Evolutionary conservation across 164 flowering plant species (phyloP), one percentile per base, ranked within the genome.

Genomic region (Vitis amurensis): DNA sequence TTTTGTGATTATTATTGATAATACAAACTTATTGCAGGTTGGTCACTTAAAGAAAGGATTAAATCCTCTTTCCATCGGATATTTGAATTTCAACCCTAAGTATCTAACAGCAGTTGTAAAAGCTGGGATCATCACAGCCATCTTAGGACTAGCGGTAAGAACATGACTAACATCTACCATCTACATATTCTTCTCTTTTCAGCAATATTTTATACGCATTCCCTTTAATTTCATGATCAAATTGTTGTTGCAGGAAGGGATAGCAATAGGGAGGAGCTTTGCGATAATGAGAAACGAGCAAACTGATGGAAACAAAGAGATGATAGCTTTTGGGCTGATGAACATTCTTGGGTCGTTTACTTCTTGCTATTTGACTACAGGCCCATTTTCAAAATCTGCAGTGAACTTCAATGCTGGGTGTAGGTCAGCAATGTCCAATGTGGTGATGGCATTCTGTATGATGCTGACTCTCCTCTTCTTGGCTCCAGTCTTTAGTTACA

Each of bases 291-390:
- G 81, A 55, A 89, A 96, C 59, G 78, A 86, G 61, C 91, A 89
- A 60, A 79, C 74, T 55, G 98, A 96, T 81, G 99, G 99, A 11
- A 95, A 93, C 75, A 95, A 95, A 59, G 99, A 95, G 79, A 95
- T 93, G 93, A 74, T 89, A 10, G 97, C 99, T 37, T 88, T 84
- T 80, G 99, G 99, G 1, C 59, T 90, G 61, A 96, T 93, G 99
- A 96, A 96, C 87, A 78, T 96, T 15, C 75, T 85, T 56, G 99
- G 99, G 29, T 91, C 99, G 3, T 79, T 79, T 55, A 85, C 91
- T 70, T 93, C 97, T 0, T 93, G 98, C 84, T 96, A 93, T 82
- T 73, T 96, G 65, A 93, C 99, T 4, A 93, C 44, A 3, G 44
- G 44, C 52, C 97, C 97, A 66, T 95, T 95, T 77, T 95, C 99